Base-by-base conservation (phyloP, 257 asterid genomes). In the Przewalskia tangutica region DNA sequence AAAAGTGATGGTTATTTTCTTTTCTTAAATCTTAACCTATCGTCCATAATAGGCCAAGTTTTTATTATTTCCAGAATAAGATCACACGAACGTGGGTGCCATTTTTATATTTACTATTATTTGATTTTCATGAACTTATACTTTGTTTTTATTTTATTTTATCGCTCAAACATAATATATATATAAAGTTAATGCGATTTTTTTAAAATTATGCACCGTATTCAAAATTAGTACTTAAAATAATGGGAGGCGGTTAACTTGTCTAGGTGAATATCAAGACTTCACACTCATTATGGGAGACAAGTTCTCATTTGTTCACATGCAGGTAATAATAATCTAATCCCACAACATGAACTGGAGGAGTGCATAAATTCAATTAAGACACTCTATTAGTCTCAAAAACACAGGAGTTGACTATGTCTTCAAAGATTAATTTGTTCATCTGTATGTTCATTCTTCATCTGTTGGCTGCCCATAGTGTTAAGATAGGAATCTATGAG, bases 381-480 rank as follows among this genome's bases (percentile, higher is more conserved):
- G 4, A 42, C 53, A 10, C 56, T 46, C 78, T 9, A 11, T 1
- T 3, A 56, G 23, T 60, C 44, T 48, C 5, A 17, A 3, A 54
- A 4, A 4, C 17, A 50, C 38, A 34, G 58, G 10, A 20, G 55
- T 27, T 63, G 73, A 88, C 14, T 48, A 4, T 50, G 46, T 50
- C 86, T 92, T 68, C 84, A 8, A 83, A 86, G 58, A 11, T 83
- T 63, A 70, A 60, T 17, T 10, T 79, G n/a, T 58, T 77, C 32
- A 51, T 87, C 32, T 81, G 86, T 82, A 82, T 87, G 77, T 48
- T 82, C 40, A 34, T 83, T 73, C 70, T 86, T 56, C 87, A 79
- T 23, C 62, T 75, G 4, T 75, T 48, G 62, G 11, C 7, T 50
- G 46, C 80, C 10, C 7, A 4, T 0, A 50, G 62, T 75, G 80